Evolutionary conservation across 2,329 filamentous ascomycete species (phyloP).

Genomic region (Diaporthe destruens): DNA sequence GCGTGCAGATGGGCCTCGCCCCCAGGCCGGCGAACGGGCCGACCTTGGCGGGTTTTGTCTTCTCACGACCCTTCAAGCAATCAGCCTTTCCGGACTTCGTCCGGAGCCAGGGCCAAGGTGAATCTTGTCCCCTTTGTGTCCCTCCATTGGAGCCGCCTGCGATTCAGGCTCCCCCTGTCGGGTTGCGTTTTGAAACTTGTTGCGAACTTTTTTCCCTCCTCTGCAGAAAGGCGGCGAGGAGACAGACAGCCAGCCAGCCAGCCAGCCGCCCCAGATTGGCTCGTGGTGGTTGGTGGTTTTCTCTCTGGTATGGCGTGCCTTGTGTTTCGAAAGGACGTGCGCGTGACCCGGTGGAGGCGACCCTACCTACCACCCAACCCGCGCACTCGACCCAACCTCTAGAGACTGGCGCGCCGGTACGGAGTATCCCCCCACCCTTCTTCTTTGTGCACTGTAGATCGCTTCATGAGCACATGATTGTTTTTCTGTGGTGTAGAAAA

Average conservation of each 20-base stretch:
- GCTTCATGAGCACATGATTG: neutral
- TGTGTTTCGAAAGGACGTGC: conserved; percentile 24
- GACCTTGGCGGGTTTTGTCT: conserved; percentile 15
- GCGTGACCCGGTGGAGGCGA: conserved; percentile 17
- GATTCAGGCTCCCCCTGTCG: neutral
- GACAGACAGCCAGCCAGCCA: too few species aligned
- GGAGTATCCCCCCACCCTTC: neutral
- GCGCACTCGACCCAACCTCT: neutral
- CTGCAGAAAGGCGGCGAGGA: neutral
- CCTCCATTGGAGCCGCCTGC: neutral
- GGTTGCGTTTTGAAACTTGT: neutral
- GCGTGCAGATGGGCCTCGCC: neutral
- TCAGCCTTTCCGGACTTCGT: conserved; percentile 11
- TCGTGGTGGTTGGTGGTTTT: too few species aligned
- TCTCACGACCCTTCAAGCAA: neutral
- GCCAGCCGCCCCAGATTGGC: neutral
- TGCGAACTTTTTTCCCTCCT: neutral
- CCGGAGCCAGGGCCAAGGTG: neutral
- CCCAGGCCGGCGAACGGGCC: neutral
- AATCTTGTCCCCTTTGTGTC: neutral
- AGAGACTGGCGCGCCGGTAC: neutral
- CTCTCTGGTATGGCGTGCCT: conserved; percentile 4
- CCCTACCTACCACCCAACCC: neutral
- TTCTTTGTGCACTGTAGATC: neutral
- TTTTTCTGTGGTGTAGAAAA: too few species aligned